Base-by-base conservation (phyloP, 139 green algal genomes). In the Yamagishiella unicocca region DNA sequence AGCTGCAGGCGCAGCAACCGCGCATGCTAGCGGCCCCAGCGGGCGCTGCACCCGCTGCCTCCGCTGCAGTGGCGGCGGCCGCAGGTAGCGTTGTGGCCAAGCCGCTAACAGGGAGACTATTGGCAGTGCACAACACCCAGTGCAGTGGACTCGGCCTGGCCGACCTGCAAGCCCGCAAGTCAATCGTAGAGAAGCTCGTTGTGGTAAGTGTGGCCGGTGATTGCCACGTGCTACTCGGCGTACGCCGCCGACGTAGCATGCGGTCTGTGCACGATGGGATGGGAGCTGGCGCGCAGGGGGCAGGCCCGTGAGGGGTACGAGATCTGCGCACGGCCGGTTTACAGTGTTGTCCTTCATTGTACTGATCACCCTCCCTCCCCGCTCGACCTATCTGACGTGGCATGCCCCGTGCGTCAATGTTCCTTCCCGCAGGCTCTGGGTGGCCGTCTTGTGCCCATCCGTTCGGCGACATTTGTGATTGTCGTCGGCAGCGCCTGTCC, bases 131-230 rank as follows among this genome's bases (percentile, higher is more conserved):
- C 45, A 55, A 50, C 53, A 21, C 62, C 2, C 64, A 54, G 53
- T 58, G 29, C 64, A 82, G 42, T 25, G 64, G 46, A 4, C n/a
- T 37, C 6, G 5, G 35, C 1, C 4, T 74, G 31, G 76, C 37
- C 7, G 78, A 89, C 25, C 45, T 62, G 64, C 43, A 73, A 29
- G 71, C 55, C 37, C 75, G 71, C 46, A 89, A 85, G 61, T 43
- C 25, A 8, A 67, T 71, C 10, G 8, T 89, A 64, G 74, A 89
- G 66, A 68, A 55, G 29, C 66, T 89, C 21, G 66, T 86, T 1
- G 38, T 75, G 61, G 85, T 80, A 42, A 35, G 82, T 73, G 53
- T 12, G 50, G 50, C n/a, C n/a, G n/a, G n/a, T n/a, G n/a, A n/a
- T n/a, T n/a, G n/a, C n/a, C n/a, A n/a, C n/a, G n/a, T n/a, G n/a